A percentile compares a stretch with the other conserved stretches of the same genome.
Conservation (phyloP, 2,329 filamentous ascomycete species). For the Fusarium subglutinans region DNA sequence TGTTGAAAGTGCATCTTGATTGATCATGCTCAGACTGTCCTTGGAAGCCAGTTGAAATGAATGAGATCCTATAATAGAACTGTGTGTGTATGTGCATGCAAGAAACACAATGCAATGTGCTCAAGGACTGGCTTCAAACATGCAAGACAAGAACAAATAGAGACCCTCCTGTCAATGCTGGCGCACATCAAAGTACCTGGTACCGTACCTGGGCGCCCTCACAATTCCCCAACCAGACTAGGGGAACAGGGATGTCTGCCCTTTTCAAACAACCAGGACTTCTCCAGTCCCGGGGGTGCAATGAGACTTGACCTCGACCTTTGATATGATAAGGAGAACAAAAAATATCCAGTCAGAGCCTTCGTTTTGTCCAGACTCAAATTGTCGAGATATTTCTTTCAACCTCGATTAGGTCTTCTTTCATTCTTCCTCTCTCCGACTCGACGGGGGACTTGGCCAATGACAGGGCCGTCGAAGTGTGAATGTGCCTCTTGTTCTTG, state of each 20-base stretch:
- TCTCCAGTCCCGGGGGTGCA: not conserved
- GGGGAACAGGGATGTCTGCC: constrained; percentile 30
- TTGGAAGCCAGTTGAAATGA: not conserved
- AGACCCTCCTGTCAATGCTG: constrained; percentile 18
- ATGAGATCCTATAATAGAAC: not conserved
- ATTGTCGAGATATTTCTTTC: not conserved
- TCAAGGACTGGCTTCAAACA: not conserved
- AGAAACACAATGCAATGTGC: not conserved
- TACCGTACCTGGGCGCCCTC: constrained; percentile 22
- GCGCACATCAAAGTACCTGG: constrained; percentile 24
- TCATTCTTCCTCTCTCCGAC: constrained; percentile 5
- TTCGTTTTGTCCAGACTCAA: not conserved
- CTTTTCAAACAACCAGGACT: constrained; percentile 28
- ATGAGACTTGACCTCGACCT: not conserved
- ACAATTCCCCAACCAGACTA: constrained; percentile 24
- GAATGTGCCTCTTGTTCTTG: constrained; percentile 14
- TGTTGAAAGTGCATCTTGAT: constrained; percentile 5
- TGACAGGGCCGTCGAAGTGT: not conserved
- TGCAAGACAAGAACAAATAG: constrained; percentile 6
- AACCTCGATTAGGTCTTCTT: not conserved
- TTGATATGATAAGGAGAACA: constrained; percentile 4
- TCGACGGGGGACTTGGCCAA: constrained; percentile 23
- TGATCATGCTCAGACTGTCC: not conserved
- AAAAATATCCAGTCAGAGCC: not conserved
- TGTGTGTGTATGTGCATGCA: not conserved